Evolutionary conservation across 1,284 basidiomycete species (phyloP).

Genomic region (Moesziomyces aphidis): DNA sequence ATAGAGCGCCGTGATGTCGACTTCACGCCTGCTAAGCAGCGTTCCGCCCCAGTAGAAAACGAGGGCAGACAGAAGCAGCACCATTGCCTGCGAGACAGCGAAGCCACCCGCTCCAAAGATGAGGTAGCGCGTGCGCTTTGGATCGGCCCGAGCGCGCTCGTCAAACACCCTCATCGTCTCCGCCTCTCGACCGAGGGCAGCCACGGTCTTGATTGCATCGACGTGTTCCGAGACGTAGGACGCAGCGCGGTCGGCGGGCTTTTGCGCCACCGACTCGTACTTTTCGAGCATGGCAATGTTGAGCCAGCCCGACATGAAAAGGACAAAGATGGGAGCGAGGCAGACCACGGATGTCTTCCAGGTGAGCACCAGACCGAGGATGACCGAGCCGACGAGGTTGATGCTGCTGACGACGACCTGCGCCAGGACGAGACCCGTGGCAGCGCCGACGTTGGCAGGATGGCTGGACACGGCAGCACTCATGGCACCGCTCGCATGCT

Average conservation of each 20-base stretch:
- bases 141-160: constrained; percentile 40
- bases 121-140: constrained; percentile 54
- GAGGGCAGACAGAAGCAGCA: constrained; percentile 66
- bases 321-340: constrained; percentile 65
- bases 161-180: constrained; percentile 64
- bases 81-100: constrained; percentile 66
- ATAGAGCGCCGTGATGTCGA: constrained; percentile 46
- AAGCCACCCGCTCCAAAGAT: constrained; percentile 65
- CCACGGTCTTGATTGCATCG: constrained; percentile 69
- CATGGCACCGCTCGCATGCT: constrained; percentile 68
- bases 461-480: constrained; percentile 67
- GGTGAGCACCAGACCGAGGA: constrained; percentile 68
- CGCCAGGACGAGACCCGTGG: constrained; percentile 68
- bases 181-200: constrained; percentile 68
- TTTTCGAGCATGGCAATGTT: constrained; percentile 67
- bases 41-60: constrained; percentile 69
- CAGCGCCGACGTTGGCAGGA: constrained; percentile 67
- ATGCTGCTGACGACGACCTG: constrained; percentile 65
- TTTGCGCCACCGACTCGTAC: constrained; percentile 62
- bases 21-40: constrained; percentile 57
- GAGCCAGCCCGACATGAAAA: constrained; percentile 57
- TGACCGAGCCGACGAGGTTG: constrained; percentile 68
- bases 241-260: constrained; percentile 59
- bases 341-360: constrained; percentile 68
- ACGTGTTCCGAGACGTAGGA: constrained; percentile 69